Evolutionary conservation across 257 asterid species (phyloP), one percentile per base, ranked within the genome.

Genomic region (Orobanche coerulescens): DNA sequence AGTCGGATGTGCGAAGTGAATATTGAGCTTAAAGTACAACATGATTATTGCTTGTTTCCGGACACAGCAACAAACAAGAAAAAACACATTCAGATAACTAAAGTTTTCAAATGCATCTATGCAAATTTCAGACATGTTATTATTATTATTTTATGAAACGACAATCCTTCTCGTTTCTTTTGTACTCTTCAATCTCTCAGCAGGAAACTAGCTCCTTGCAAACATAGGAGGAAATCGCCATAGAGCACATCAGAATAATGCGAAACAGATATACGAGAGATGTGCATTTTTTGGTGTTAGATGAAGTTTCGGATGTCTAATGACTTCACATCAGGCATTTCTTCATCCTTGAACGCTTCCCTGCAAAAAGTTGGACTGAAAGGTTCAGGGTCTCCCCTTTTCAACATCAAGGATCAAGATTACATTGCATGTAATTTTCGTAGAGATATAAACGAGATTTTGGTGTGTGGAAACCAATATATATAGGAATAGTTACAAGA

Each of bases 311-410:
- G 80, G 69, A 85, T 69, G 75, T 90, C 97, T 76, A 91, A 67
- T 34, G 96, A 76, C 84, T 86, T 89, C 80, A 84, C 90, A 1
- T 64, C 63, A 4, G 91, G 95, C 86, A 86, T 59, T 37, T 79
- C 90, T 73, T 90, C 95, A 67, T 84, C 95, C 77, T 90, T 82
- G 79, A 82, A 82, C 70, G 87, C 90, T 73, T 91, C 98, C 83
- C 96, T 88, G 92, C 56, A 58, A 67, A 19, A 18, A 6, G 4
- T 19, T 3, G 13, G 14, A 19, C 7, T 5, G 6, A 9, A 47
- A 47, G 5, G 28, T 47, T 16, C 28, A 47, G 11, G 8, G 0
- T 37, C 28, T 19, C 26, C 2, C 2, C 28, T 20, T 28, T 47
- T 47, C 25, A 20, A 37, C 13, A 37, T 37, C 44, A 37, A 37